A percentile compares a stretch with the other conserved stretches of the same genome.
These are phyloP conservation scores for Narthecium ossifragum DNA, from an alignment of 106 monocot species.

Conservation along the genomic window DNA sequence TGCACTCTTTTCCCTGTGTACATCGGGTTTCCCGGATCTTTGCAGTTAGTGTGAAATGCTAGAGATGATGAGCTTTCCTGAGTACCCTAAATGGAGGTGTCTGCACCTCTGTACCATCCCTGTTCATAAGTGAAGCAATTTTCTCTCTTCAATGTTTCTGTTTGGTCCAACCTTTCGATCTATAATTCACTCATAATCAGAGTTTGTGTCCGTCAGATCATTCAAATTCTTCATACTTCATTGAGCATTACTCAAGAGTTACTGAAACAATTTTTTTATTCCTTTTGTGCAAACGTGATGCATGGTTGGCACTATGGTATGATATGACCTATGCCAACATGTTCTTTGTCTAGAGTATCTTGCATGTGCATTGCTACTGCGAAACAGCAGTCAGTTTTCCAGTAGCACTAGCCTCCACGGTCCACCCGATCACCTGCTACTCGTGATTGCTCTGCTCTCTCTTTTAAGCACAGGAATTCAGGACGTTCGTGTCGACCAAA, in stretches of 20 bases:
- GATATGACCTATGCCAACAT: too few relatives aligned
- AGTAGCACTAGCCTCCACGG: too few relatives aligned
- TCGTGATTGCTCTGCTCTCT: too few relatives aligned
- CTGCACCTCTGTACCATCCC: neutral
- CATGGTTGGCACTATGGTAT: too few relatives aligned
- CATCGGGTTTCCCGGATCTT: neutral
- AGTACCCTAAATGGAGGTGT: neutral
- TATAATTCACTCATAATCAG: neutral
- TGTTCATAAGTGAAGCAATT: neutral
- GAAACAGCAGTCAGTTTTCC: too few relatives aligned
- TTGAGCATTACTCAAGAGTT: neutral
- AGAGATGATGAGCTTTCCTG: neutral
- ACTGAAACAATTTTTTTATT: neutral
- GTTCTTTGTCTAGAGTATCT: too few relatives aligned
- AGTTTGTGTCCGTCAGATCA: neutral
- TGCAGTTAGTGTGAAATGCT: neutral
- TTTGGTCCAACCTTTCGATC: neutral
- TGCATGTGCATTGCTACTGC: too few relatives aligned
- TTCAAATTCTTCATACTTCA: neutral
- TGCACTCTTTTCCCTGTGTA: conserved; percentile 2
- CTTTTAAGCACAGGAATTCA: too few relatives aligned
- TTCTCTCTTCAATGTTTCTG: neutral
- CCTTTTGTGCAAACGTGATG: too few relatives aligned
- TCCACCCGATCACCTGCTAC: too few relatives aligned
- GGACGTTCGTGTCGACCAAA: too few relatives aligned